Evolutionary conservation across 139 green algal genomes (phyloP).

Genomic region (Coelastrella sp.): DNA sequence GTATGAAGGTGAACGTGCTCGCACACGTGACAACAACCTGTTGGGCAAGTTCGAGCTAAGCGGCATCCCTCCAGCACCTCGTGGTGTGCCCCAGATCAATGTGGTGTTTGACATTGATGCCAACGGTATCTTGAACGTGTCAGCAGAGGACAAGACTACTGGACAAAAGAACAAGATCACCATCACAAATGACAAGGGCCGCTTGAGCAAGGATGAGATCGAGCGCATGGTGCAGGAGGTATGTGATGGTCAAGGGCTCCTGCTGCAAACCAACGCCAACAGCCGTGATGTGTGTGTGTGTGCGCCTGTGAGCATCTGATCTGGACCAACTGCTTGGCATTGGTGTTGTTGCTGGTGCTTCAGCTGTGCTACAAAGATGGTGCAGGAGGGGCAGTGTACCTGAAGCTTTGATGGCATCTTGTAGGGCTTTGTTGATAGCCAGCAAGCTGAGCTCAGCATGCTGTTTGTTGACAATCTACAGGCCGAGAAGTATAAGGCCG

Average conservation of each 20-base stretch:
- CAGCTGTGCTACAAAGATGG: no score
- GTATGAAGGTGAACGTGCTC: constrained; percentile 93
- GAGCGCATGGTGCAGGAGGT: constrained; percentile 96
- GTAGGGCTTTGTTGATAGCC: neutral
- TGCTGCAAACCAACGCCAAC: neutral
- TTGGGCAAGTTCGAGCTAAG: constrained; percentile 99
- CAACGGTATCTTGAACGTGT: constrained; percentile 99
- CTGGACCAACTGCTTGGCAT: no score
- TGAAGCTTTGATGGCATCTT: neutral
- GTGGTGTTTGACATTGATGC: constrained; percentile 97
- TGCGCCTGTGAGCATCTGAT: no score
- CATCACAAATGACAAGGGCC: constrained; percentile 99
- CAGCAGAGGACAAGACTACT: constrained; percentile 96
- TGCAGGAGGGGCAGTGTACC: no score
- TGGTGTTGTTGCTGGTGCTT: no score
- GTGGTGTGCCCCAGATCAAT: constrained; percentile 92
- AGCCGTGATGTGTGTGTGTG: neutral
- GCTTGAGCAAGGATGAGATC: constrained; percentile 97
- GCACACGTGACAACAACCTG: constrained; percentile 98
- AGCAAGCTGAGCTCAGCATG: no score
- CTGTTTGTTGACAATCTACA: constrained; percentile 31
- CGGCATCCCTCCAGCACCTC: constrained; percentile 96
- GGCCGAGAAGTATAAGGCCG: constrained; percentile 98
- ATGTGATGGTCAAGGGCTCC: neutral
- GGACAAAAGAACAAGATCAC: constrained; percentile 99